A percentile compares a stretch with the other conserved stretches of the same genome.
These are phyloP conservation scores for Saxispiralis lemnorum DNA, from an alignment of 495 filamentous ascomycete genomes.

Conservation along the genomic window DNA sequence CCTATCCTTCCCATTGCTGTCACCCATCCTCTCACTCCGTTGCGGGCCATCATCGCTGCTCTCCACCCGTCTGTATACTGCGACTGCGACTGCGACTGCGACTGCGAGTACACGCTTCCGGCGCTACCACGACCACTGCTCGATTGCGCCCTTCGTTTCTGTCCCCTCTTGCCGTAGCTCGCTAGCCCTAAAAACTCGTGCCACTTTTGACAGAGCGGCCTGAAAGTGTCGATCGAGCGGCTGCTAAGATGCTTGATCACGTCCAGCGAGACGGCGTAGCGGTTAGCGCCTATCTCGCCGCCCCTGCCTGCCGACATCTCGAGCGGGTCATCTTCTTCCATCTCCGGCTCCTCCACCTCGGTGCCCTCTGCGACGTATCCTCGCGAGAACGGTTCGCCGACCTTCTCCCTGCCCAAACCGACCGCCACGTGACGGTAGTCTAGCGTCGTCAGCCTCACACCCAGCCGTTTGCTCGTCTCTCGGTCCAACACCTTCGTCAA, in stretches of 20 bases:
- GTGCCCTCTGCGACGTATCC: neutral
- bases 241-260: constrained; percentile 3
- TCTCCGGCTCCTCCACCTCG: constrained; percentile 4
- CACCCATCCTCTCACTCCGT: too few relatives aligned
- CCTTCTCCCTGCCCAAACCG: constrained; percentile 1
- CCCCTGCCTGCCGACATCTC: constrained; percentile 3
- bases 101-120: too few relatives aligned
- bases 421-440: constrained; percentile 3
- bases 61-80: too few relatives aligned
- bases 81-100: too few relatives aligned
- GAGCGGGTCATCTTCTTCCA: constrained; percentile 3
- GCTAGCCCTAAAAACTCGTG: neutral
- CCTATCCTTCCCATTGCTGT: too few relatives aligned
- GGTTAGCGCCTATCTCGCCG: constrained; percentile 2
- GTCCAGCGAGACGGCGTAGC: constrained; percentile 2
- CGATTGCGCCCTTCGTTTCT: neutral
- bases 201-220: neutral
- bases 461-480: constrained; percentile 1
- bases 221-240: constrained; percentile 1
- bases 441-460: constrained; percentile 2
- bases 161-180: neutral
- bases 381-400: neutral
- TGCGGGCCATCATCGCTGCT: too few relatives aligned
- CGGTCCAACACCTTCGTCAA: constrained; percentile 3
- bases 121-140: neutral